phyloP scores from a whole-genome alignment of 495 filamentous ascomycete species.

The Neurospora tetrasperma region DNA sequence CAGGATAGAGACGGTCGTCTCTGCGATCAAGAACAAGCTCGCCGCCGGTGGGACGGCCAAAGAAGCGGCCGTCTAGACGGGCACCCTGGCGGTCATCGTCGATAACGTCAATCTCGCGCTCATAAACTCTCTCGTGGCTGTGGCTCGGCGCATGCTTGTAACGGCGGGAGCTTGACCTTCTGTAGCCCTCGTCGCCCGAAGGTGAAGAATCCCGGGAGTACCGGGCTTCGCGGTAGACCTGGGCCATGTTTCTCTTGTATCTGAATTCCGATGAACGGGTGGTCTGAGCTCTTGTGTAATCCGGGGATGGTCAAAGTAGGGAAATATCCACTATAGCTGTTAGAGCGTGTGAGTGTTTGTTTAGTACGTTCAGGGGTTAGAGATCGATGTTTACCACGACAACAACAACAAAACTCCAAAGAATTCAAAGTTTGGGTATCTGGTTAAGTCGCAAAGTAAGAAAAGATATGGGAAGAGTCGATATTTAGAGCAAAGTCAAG shows the following conservation, averaged over 20 bases:
- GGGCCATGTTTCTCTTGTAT: conserved; percentile 24
- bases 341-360: neutral
- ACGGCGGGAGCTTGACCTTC: conserved; percentile 41
- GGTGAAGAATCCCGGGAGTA: conserved; percentile 37
- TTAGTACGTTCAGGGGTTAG: neutral
- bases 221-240: conserved; percentile 38
- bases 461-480: neutral
- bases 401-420: neutral
- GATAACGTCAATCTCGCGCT: conserved; percentile 34
- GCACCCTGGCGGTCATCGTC: conserved; percentile 41
- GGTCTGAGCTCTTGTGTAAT: neutral
- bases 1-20: conserved; percentile 33
- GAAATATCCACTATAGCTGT: neutral
- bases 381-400: neutral
- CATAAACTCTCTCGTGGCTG: conserved; percentile 26
- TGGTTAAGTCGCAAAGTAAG: neutral
- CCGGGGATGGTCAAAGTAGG: neutral
- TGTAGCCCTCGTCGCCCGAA: conserved; percentile 38
- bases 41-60: conserved; percentile 21
- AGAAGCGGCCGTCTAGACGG: conserved; percentile 12
- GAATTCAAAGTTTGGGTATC: neutral
- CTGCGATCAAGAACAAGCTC: conserved; percentile 41
- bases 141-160: conserved; percentile 42
- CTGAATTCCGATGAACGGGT: neutral
- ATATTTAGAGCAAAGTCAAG: neutral